Conservation (phyloP, 306 rosid genomes). For the Cucumis melo region DNA sequence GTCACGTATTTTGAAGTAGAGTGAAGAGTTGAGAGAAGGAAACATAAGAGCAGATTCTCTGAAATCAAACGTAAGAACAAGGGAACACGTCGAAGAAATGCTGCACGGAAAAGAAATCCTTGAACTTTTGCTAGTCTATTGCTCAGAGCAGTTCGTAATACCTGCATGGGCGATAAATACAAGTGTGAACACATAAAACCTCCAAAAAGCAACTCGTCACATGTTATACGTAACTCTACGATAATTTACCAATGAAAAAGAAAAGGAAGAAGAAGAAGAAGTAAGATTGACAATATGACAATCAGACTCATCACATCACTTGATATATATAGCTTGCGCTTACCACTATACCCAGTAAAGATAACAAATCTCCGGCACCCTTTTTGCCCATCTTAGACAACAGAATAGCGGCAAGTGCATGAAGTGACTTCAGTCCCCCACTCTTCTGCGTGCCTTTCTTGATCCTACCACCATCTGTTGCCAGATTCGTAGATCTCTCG, state of each 20-base stretch:
- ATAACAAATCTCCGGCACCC: constrained; percentile 61
- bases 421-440: constrained; percentile 57
- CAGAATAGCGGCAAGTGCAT: constrained; percentile 68
- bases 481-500: constrained; percentile 18
- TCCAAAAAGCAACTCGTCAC: background rate
- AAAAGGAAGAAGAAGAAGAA: background rate
- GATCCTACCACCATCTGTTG: constrained; percentile 12
- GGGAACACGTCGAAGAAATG: constrained; percentile 94
- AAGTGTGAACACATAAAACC: background rate
- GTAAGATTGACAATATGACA: background rate
- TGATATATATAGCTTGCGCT: constrained; percentile 14
- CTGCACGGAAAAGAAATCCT: constrained; percentile 98
- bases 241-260: background rate
- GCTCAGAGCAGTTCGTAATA: constrained; percentile 80
- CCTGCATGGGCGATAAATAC: constrained; percentile 35
- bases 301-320: background rate
- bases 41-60: constrained; percentile 80
- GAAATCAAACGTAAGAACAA: constrained; percentile 72
- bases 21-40: constrained; percentile 74
- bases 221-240: background rate
- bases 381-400: constrained; percentile 56
- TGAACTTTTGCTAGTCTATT: constrained; percentile 99
- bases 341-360: constrained; percentile 64
- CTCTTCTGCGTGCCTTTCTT: constrained; percentile 32
- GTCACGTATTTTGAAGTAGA: constrained; percentile 84